phyloP scores from a whole-genome alignment of 2,329 filamentous ascomycete species.

The Fusarium sp. region DNA sequence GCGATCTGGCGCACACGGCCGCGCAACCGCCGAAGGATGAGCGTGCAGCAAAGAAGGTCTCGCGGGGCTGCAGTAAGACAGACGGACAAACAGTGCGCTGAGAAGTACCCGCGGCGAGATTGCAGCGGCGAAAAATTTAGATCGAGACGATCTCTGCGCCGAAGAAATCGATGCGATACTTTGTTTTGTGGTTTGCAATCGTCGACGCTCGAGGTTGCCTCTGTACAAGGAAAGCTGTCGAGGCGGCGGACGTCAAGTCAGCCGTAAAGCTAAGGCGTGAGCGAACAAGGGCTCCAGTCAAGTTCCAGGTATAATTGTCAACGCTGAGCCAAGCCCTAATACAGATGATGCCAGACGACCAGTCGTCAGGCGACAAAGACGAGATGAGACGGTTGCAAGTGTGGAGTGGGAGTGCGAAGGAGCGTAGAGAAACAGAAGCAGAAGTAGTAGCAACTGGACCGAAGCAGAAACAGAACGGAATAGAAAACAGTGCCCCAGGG shows the following conservation, averaged over 20 bases:
- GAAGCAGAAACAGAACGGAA: constrained; percentile 34
- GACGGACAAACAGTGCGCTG: constrained; percentile 31
- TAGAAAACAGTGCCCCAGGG: constrained; percentile 40
- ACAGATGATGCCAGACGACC: constrained; percentile 50
- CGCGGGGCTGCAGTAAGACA: constrained; percentile 41
- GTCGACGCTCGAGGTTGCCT: constrained; percentile 23
- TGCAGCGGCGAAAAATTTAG: constrained; percentile 18
- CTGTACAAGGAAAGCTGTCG: constrained; percentile 33
- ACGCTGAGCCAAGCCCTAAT: constrained; percentile 50
- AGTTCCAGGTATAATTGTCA: constrained; percentile 38
- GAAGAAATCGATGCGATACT: constrained; percentile 19
- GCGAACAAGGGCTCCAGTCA: constrained; percentile 43
- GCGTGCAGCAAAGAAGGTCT: constrained; percentile 33
- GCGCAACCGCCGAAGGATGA: constrained; percentile 47
- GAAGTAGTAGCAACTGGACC: constrained; percentile 25
- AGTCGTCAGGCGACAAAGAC: constrained; percentile 49
- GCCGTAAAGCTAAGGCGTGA: constrained; percentile 44
- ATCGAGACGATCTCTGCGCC: constrained; percentile 32
- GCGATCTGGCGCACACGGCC: constrained; percentile 51
- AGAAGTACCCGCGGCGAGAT: constrained; percentile 27
- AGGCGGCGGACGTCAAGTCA: constrained; percentile 47
- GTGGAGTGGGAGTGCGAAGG: constrained; percentile 44
- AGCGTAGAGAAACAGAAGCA: constrained; percentile 48
- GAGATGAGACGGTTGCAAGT: constrained; percentile 35
- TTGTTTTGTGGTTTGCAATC: constrained; percentile 26